Evolutionary conservation across 345 rosid genomes (phyloP).

Genomic region (Salix udensis): DNA sequence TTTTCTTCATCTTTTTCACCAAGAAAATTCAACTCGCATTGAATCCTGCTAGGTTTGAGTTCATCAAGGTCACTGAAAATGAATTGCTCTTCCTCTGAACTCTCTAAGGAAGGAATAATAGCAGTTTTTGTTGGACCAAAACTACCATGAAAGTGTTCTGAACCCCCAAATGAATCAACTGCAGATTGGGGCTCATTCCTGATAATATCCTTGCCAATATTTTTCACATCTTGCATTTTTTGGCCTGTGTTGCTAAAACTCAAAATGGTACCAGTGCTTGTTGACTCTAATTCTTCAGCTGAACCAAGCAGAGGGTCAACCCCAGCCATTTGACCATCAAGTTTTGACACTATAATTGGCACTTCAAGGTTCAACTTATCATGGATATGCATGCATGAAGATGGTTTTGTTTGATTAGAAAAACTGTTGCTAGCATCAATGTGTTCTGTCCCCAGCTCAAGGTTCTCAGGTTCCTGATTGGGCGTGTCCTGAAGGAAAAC

Average conservation of each 20-base stretch:
- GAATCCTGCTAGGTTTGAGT: conserved; percentile 24
- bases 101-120: conserved; percentile 34
- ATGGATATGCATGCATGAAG: conserved; percentile 13
- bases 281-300: conserved; percentile 25
- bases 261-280: conserved; percentile 21
- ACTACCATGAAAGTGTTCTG: conserved; percentile 21
- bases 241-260: conserved; percentile 22
- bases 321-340: conserved; percentile 19
- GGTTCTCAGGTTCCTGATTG: conserved; percentile 20
- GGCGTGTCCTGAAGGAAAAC: conserved; percentile 39
- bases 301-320: conserved; percentile 25
- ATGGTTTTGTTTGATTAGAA: conserved; percentile 21
- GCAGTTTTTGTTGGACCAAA: conserved; percentile 22
- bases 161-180: conserved; percentile 20
- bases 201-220: not conserved
- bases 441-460: conserved; percentile 9
- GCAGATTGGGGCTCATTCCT: conserved; percentile 14
- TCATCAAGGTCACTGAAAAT: conserved; percentile 61
- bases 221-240: conserved; percentile 26
- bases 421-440: not conserved
- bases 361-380: conserved; percentile 14
- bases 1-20: conserved; percentile 26
- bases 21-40: conserved; percentile 18
- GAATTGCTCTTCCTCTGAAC: conserved; percentile 71
- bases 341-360: conserved; percentile 17